Evolutionary conservation across 495 filamentous ascomycete genomes (phyloP).

Genomic region (Penicillium coffeae): DNA sequence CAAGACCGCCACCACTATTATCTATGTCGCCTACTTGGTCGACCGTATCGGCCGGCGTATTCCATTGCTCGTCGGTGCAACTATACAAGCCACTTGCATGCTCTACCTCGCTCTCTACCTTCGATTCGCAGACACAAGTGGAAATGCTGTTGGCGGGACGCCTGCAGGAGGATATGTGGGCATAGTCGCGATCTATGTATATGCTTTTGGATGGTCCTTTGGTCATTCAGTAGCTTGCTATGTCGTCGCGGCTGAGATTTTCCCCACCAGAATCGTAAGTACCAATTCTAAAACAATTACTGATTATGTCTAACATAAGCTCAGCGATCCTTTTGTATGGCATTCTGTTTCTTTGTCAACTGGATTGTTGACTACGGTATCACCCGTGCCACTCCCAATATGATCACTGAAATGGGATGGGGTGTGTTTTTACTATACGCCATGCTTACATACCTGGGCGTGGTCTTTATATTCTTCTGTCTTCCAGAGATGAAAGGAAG

Average conservation of each 20-base stretch:
- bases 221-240: conserved; percentile 25
- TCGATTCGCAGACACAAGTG: conserved; percentile 41
- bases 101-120: conserved; percentile 63
- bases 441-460: conserved; percentile 23
- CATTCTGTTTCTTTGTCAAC: conserved; percentile 23
- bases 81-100: conserved; percentile 61
- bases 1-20: conserved; percentile 48
- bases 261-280: conserved; percentile 27
- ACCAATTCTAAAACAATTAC: neutral
- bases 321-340: conserved; percentile 20
- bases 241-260: conserved; percentile 23
- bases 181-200: conserved; percentile 64
- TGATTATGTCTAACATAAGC: neutral
- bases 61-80: conserved; percentile 57
- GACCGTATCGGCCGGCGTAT: conserved; percentile 49
- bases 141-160: conserved; percentile 29
- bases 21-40: conserved; percentile 55
- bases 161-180: conserved; percentile 50
- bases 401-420: conserved; percentile 28
- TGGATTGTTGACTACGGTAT: conserved; percentile 26
- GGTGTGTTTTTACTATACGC: conserved; percentile 26
- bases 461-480: conserved; percentile 28
- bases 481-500: conserved; percentile 29
- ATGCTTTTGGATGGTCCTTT: conserved; percentile 44
- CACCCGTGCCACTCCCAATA: conserved; percentile 23